These are phyloP conservation scores for Globisporangium heterothallicum DNA, from an alignment of 352 stramenopile species.

Conservation along the genomic window DNA sequence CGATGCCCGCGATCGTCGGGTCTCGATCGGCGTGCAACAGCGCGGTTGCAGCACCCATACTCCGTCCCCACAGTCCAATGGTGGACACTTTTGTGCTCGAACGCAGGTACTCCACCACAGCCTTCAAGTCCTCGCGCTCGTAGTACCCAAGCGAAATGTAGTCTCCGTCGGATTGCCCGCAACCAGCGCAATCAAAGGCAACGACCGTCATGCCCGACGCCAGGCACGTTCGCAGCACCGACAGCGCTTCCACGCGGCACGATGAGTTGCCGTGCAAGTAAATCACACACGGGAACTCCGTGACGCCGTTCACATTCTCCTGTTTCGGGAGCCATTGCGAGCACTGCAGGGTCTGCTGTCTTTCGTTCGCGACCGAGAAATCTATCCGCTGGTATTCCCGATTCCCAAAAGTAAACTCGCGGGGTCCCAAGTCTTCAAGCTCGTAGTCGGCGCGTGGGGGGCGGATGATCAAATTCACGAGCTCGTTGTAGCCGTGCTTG, in stretches of 20 bases:
- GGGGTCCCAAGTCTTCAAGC: conserved; percentile 86
- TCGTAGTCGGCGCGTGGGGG: conserved; percentile 92
- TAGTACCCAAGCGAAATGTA: conserved; percentile 98
- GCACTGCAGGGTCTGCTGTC: conserved; percentile 87
- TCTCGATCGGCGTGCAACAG: conserved; percentile 97
- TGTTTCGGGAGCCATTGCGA: conserved; percentile 91
- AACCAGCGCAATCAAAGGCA: conserved; percentile 96
- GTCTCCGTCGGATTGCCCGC: conserved; percentile 94
- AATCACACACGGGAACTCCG: conserved; percentile 89
- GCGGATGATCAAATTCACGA: conserved; percentile 97
- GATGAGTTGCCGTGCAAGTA: conserved; percentile 98
- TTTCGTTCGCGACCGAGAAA: conserved; percentile 83
- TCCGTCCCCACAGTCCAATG: conserved; percentile 96
- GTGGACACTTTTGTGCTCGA: conserved; percentile 86
- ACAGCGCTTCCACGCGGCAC: conserved; percentile 92
- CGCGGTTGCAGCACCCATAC: conserved; percentile 97
- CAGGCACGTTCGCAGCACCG: conserved; percentile 86
- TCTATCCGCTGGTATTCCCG: conserved; percentile 87
- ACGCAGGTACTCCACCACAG: conserved; percentile 93
- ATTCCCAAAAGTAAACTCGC: conserved; percentile 88
- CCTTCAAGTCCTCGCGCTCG: conserved; percentile 86
- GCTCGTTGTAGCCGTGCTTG: conserved; percentile 90
- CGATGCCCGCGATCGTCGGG: conserved; percentile 94
- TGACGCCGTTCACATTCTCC: conserved; percentile 19
- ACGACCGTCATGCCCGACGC: conserved; percentile 93